These are phyloP conservation scores for Venturia asperata DNA, from an alignment of 2,329 filamentous ascomycete species.

Conservation along the genomic window DNA sequence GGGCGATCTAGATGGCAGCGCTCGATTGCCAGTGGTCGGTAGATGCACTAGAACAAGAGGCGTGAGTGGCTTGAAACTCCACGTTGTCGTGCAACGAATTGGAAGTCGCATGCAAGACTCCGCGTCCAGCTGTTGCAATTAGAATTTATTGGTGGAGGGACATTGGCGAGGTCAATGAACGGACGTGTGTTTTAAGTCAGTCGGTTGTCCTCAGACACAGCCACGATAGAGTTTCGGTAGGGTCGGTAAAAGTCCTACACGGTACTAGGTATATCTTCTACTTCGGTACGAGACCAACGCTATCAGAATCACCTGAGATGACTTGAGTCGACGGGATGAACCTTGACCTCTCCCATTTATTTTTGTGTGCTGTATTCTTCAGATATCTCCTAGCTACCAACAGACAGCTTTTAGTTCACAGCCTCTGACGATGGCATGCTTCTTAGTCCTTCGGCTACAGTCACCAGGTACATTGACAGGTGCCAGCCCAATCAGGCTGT, in stretches of 20 bases:
- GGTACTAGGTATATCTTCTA: background rate
- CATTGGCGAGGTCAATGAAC: background rate
- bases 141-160: conserved; percentile 5
- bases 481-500: background rate
- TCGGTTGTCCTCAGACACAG: background rate
- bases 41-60: background rate
- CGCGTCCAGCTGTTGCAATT: background rate
- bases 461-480: too few species aligned
- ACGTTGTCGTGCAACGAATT: background rate
- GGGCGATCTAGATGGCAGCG: background rate
- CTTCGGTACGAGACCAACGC: background rate
- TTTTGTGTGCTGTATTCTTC: background rate
- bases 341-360: too few species aligned
- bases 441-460: background rate
- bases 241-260: too few species aligned
- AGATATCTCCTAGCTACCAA: too few species aligned
- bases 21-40: background rate
- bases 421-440: background rate
- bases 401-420: background rate
- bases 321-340: too few species aligned
- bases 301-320: background rate
- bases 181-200: background rate
- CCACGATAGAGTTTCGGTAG: background rate
- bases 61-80: background rate
- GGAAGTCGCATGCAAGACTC: background rate